Base-by-base conservation (phyloP, 768 basidiomycete species). In the Hygrocybe punicea region DNA sequence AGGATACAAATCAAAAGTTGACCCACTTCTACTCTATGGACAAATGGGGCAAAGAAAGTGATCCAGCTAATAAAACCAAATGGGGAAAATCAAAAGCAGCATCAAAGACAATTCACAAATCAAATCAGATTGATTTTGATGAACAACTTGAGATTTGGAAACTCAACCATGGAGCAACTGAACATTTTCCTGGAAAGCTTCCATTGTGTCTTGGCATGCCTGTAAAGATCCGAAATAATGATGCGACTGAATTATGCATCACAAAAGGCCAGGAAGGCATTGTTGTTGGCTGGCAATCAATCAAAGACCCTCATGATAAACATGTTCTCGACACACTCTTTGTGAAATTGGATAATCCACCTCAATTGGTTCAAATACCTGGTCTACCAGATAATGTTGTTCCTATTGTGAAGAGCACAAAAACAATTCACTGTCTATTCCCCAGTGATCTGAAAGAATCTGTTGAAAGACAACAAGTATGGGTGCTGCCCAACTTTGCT, bases 131-230 rank as follows among this genome's bases (percentile, higher is more conserved):
- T 6, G 44, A 51, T 29, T 24, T 55, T 17, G 29, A 52, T 3
- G 13, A 65, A 6, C 65, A 65, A 54, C 11, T 63, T 13, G 16
- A 34, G 17, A n/a, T 70, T 2, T 72, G 71, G 69, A 45, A 56
- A 5, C 48, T 65, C 13, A 57, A 65, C 10, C 65, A 59, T 39
- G 61, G 67, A 42, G 56, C 60, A 9, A 63, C 66, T 55, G 66
- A 67, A 14, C 60, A 64, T 35, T 51, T 69, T 21, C 65, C 71
- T 13, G 70, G 67, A 21, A 64, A 66, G 25, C 55, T 78, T 2
- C 51, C 61, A 6, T 42, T 73, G 19, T 72, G 71, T 55, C 23
- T 67, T 14, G 72, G 71, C 1, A 59, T 73, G 48, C 76, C 76
- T n/a, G 59, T 74, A 0, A 68, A 71, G 53, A 67, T 74, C 10